Conservation (phyloP, 371 early-diverging fungal genomes). For the Mucor ambiguus region DNA sequence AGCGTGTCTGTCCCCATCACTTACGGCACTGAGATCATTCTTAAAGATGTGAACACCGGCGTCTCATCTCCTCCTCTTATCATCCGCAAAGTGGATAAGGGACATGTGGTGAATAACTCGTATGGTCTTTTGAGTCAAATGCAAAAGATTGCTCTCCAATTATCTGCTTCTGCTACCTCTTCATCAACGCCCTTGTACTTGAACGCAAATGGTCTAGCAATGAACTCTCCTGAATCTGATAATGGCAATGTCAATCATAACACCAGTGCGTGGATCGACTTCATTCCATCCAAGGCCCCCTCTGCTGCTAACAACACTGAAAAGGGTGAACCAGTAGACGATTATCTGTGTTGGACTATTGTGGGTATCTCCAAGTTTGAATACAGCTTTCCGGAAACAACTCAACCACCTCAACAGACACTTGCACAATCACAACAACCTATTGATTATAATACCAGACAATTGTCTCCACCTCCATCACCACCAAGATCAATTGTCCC, state of each 20-base stretch:
- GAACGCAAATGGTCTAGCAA: constrained; percentile 36
- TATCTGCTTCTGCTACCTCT: constrained; percentile 28
- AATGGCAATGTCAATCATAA: constrained; percentile 10
- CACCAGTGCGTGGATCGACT: constrained; percentile 42
- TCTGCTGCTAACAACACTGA: neutral
- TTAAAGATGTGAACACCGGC: constrained; percentile 68
- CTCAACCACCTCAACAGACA: constrained; percentile 13
- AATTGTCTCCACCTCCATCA: constrained; percentile 39
- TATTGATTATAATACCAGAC: neutral
- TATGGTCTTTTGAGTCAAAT: constrained; percentile 82
- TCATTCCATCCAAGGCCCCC: constrained; percentile 23
- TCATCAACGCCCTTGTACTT: constrained; percentile 37
- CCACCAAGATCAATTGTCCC: constrained; percentile 45
- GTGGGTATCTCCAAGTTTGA: constrained; percentile 67
- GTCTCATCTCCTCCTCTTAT: constrained; percentile 67
- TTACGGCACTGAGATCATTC: constrained; percentile 78
- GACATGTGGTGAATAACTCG: constrained; percentile 63
- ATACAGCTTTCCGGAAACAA: constrained; percentile 48
- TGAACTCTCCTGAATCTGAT: constrained; percentile 15
- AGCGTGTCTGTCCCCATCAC: constrained; percentile 55
- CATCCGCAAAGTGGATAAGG: constrained; percentile 81
- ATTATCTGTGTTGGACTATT: constrained; percentile 86
- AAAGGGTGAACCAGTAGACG: constrained; percentile 55
- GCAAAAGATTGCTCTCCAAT: constrained; percentile 84
- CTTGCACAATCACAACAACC: constrained; percentile 21